Base-by-base conservation (phyloP, 495 filamentous ascomycete genomes). In the Elasticomyces elasticus region DNA sequence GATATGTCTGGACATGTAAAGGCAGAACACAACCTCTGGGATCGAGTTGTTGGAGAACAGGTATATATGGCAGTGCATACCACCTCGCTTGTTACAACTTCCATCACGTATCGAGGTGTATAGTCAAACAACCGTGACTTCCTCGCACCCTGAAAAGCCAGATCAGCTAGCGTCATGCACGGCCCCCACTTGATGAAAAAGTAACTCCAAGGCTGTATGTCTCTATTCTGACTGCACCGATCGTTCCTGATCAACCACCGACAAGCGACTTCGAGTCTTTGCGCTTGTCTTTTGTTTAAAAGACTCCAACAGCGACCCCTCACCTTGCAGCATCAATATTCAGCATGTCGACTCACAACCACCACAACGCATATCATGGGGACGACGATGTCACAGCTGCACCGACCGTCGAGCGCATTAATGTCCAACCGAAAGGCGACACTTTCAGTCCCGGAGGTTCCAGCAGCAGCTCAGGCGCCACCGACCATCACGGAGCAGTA, bases 261-360 rank as follows among this genome's bases (percentile, higher is more conserved):
- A 41, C 42, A 62, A 67, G 66, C 67, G 67, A 70, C 67, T 70
- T 70, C 43, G 66, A 67, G 66, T 67, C 58, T 70, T 70, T 70
- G 67, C 67, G 67, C 61, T 70, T 60, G 51, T 59, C 50, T 49
- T 54, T 23, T 28, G 24, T 24, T 11, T 24, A 58, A 52, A 70
- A 70, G 68, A 61, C 62, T 67, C 64, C 66, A 62, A 27, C 1
- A 25, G 19, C 13, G 48, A 28, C 46, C 6, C 51, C 44, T 26
- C 22, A 42, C 31, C 42, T 47, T 28, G 33, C 30, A 49, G 5
- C 19, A 30, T 44, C 28, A 9, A 59, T 38, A 38, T 38, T 19
- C 30, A 44, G 1, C 48, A 61, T 59, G 49, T 55, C 46, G 5
- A 50, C 44, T 41, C 25, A 55, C 23, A 46, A 60, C 35, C 49